Evolutionary conservation across 768 basidiomycete species (phyloP), one percentile per base, ranked within the genome.

Genomic region (Harrya chromipes): DNA sequence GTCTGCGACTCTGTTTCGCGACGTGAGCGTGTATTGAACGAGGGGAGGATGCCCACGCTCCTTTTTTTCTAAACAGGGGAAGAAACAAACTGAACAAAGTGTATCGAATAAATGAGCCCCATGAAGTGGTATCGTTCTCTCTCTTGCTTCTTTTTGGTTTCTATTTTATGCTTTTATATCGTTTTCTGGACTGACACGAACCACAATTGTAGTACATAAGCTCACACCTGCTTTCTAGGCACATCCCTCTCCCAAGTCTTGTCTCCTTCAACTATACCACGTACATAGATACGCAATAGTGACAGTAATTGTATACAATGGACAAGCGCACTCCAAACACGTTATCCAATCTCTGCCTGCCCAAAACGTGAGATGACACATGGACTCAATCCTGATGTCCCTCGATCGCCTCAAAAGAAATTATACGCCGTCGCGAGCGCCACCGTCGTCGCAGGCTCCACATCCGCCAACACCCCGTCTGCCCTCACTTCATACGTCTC

Each of bases 401-500:
- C 26, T 26, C 29, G 19, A 38, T 40, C 20, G 26, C 17, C 27
- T 79, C 67, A 95, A 66, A 92, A 94, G 42, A 94, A 59, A 63
- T 93, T 94, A 64, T 95, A 93, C 42, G 70, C 74, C 61, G 76
- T 81, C 13, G 79, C 79, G 12, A 97, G 72, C 5, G 92, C 83
- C 40, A 94, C 68, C 13, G 59, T 74, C 51, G 70, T 74, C 23
- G 94, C 92, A 12, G 93, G 86, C 49, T 73, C 81, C 0, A 94
- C 79, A 60, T 92, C 90, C 63, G 78, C 79, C 46, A 90, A 68
- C 20, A 77, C 81, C 4, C 84, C 93, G 66, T 95, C 87, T 9
- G 90, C 92, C 1, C 24, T 24, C 4, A 98, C 97, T 37, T 87
- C 87, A 61, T 94, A 97, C 40, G 73, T 88, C 72, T 98, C 95